Base-by-base conservation (phyloP, 768 basidiomycete species). In the Erythrobasidium yunnanense region DNA sequence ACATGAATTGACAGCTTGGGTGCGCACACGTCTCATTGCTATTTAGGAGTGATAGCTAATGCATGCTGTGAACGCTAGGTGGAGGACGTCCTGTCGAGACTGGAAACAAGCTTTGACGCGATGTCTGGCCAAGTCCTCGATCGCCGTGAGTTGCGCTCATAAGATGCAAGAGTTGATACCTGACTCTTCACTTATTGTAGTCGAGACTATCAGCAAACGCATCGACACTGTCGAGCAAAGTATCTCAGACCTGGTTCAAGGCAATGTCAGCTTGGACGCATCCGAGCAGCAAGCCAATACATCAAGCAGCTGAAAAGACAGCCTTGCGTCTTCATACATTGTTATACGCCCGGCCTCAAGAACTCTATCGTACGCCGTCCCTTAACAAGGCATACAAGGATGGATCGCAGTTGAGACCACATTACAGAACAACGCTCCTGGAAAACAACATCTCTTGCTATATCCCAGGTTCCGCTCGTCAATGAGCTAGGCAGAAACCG, bases 51-150 rank as follows among this genome's bases (percentile, higher is more conserved):
- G 20, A 20, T 2, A 29, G 60, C 2, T 18, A 20, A 5, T 8
- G 4, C 49, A 51, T 38, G 56, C 55, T 57, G 58, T 62, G 58
- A 62, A 49, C 3, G 22, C 20, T 60, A 66, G 67, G 35, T 60
- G 23, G 66, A 63, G 45, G 60, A 63, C 32, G 60, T 63, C 2
- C 33, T 63, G 11, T 30, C 45, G 11, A 46, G 60, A 11, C 23
- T 63, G 7, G 60, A 63, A 51, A 22, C 23, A n/a, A 63, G 45
- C 30, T 63, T 63, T 33, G 60, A 63, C 29, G 52, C 42, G 22
- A 63, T 63, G 60, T 63, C 60, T 2, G 29, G 47, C 29, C 60
- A 63, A 30, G 49, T 63, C 22, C 49, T 63, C 23, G 60, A 63
- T 32, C 32, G 60, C 27, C 49, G 60, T 63, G 47, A 49, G 60